Base-by-base conservation (phyloP, 2,329 filamentous ascomycete genomes). In the Phaeosphaeria sp. region DNA sequence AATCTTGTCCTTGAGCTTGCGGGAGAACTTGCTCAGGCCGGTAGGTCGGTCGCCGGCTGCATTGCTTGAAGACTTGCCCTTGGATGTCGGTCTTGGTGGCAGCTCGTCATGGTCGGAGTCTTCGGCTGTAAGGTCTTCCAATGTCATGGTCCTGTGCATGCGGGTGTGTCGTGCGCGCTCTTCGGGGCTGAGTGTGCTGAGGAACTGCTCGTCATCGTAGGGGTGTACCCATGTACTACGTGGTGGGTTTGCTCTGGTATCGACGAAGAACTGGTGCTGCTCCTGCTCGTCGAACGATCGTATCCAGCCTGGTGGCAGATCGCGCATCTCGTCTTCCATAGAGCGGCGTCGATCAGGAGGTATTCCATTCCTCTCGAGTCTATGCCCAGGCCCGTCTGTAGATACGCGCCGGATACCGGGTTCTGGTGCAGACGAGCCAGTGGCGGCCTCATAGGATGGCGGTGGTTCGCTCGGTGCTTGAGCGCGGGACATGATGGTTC, bases 181-280 rank as follows among this genome's bases (percentile, higher is more conserved):
- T 49, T 80, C 74, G 0, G 78, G 70, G 0, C 80, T 71, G 0
- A 88, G 76, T 0, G 80, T 80, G 27, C 67, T 67, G 24, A 88
- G 75, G 67, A 83, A 87, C 50, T 80, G 64, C 1, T 83, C 80
- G 66, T 87, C 86, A 65, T 88, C 86, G 70, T 87, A 84, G 0
- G 86, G 86, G 67, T 88, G 86, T 45, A 82, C 79, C 86, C 86
- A 88, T 63, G 86, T 87, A 55, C 82, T 83, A 47, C 84, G 81
- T 0, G 85, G 85, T 0, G 86, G 86, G 13, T 81, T 74, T 25
- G 77, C 72, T 27, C 66, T 81, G 1, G 84, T 88, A 73, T 88
- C 83, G 66, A 88, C 86, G 73, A 86, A 88, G 81, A 87, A 89
- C 65, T 88, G 86, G 66, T 88, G 86, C 18, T 81, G 69, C 13